Percentiles rank a stretch among this genome's conserved stretches.
phyloP scores from a whole-genome alignment of 148 eudicot genomes.

The Rhododendron ovatum region DNA sequence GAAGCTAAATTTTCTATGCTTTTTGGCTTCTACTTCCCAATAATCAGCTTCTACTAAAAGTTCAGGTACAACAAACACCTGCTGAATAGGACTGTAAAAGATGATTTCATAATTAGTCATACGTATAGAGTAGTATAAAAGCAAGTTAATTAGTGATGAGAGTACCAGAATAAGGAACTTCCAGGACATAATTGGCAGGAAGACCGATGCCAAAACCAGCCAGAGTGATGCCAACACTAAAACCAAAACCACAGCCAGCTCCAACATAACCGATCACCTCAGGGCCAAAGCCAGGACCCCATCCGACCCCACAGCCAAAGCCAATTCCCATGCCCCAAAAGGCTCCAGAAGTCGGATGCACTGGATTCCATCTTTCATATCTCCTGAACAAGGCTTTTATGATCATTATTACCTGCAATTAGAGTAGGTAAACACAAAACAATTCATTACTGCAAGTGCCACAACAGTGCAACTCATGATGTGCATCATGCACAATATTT shows the following conservation, averaged over 20 bases:
- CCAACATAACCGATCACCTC: constrained; percentile 64
- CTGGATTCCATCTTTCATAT: constrained; percentile 14
- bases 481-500: not conserved
- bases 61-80: not conserved
- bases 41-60: not conserved
- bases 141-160: too few relatives aligned
- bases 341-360: constrained; percentile 62
- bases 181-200: too few relatives aligned
- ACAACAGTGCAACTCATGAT: not conserved
- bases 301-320: constrained; percentile 94
- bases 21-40: too few relatives aligned
- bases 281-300: constrained; percentile 96
- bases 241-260: constrained; percentile 80
- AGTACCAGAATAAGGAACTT: too few relatives aligned
- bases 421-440: not conserved
- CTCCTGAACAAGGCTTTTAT: constrained; percentile 77
- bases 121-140: not conserved
- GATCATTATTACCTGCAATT: constrained; percentile 69
- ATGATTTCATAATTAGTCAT: not conserved
- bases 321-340: constrained; percentile 99
- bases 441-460: too few relatives aligned
- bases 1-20: too few relatives aligned
- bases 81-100: not conserved
- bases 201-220: too few relatives aligned
- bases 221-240: constrained; percentile 50